These are phyloP conservation scores for Vitis hybrid DNA, from an alignment of 177 flowering plant species.

Conservation along the genomic window DNA sequence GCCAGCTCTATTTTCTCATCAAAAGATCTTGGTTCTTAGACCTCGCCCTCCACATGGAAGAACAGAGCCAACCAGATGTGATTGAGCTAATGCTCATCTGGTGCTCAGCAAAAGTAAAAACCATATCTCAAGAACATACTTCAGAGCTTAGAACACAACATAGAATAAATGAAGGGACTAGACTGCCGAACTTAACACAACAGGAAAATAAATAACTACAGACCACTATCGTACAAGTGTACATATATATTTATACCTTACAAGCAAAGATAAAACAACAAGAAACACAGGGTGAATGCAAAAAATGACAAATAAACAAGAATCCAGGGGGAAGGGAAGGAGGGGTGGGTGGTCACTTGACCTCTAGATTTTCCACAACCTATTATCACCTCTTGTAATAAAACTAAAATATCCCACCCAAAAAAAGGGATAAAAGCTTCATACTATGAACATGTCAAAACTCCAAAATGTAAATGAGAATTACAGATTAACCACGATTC, in stretches of 20 bases:
- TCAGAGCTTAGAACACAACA: not conserved
- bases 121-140: not conserved
- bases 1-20: too few species aligned
- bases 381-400: not conserved
- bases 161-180: not conserved
- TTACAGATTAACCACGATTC: not conserved
- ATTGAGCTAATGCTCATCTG: not conserved
- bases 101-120: not conserved
- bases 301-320: not conserved
- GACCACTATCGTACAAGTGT: not conserved
- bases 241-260: not conserved
- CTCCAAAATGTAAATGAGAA: not conserved
- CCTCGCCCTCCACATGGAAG: too few species aligned
- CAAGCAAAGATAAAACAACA: not conserved
- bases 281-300: not conserved
- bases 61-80: not conserved
- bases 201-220: not conserved
- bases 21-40: too few species aligned
- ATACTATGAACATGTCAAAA: conserved; percentile 5
- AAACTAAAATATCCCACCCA: conserved; percentile 5
- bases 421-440: not conserved
- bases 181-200: not conserved
- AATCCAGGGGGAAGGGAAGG: not conserved
- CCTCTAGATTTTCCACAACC: not conserved
- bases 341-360: not conserved